phyloP scores from a whole-genome alignment of 202 grass and related monocot genomes.

The Elaeis oleifera region DNA sequence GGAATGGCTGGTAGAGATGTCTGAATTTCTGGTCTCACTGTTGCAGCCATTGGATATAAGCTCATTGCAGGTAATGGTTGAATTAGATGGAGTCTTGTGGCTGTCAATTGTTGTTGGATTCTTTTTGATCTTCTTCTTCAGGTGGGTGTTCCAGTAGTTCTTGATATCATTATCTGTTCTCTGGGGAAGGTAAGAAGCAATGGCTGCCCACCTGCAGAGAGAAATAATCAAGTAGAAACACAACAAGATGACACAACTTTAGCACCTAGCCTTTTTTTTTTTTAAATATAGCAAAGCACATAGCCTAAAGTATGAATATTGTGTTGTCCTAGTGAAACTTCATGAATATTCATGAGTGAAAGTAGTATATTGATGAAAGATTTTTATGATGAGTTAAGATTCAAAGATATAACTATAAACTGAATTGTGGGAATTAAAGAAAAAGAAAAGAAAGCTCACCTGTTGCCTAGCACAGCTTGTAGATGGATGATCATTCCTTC shows the following conservation, averaged over 20 bases:
- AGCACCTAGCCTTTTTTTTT: too few relatives aligned
- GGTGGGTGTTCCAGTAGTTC: constrained; percentile 23
- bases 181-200: constrained; percentile 15
- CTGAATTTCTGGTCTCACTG: not conserved
- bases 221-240: too few relatives aligned
- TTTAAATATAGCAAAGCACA: too few relatives aligned
- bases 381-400: too few relatives aligned
- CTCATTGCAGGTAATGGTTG: not conserved
- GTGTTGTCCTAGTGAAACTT: too few relatives aligned
- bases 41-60: not conserved
- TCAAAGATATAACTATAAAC: too few relatives aligned
- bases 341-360: too few relatives aligned
- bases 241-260: too few relatives aligned
- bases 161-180: constrained; percentile 22
- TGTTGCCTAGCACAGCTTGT: constrained; percentile 9
- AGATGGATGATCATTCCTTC: constrained; percentile 14
- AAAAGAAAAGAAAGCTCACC: not conserved
- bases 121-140: constrained; percentile 22
- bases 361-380: too few relatives aligned
- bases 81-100: not conserved
- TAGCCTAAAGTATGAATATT: too few relatives aligned
- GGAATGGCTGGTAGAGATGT: not conserved
- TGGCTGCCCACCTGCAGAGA: constrained; percentile 12
- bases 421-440: too few relatives aligned
- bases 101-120: not conserved